phyloP scores from a whole-genome alignment of 768 basidiomycete genomes.

The Pleurotus sapidus region DNA sequence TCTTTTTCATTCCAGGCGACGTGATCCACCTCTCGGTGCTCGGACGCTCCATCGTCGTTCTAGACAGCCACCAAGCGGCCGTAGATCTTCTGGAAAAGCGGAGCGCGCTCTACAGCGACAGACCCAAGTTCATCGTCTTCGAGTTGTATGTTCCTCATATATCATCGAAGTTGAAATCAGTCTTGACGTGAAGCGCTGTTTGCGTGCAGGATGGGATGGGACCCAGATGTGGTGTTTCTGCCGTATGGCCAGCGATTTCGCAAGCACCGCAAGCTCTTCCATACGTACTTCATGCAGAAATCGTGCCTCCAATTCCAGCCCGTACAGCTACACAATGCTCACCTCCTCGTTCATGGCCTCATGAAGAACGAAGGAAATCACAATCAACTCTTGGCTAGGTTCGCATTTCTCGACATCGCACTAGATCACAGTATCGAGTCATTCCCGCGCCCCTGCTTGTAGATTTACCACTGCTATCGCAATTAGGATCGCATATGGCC shows the following conservation, averaged over 20 bases:
- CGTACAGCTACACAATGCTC: slow-evolving; percentile 26
- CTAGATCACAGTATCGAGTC: not conserved
- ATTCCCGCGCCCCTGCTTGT: not conserved
- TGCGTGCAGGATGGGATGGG: slow-evolving; percentile 14
- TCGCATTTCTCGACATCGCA: not conserved
- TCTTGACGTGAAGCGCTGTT: no score
- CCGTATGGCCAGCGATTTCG: slow-evolving; percentile 19
- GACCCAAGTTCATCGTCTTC: slow-evolving; percentile 16
- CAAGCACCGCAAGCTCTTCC: slow-evolving; percentile 17
- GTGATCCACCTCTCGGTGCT: slow-evolving; percentile 19
- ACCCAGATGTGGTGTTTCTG: slow-evolving; percentile 14
- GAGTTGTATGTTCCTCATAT: slow-evolving; percentile 9
- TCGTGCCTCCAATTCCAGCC: slow-evolving; percentile 20
- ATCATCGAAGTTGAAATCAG: no score
- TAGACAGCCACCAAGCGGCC: slow-evolving; percentile 22
- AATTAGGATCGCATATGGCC: slow-evolving; percentile 19
- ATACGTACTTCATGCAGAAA: slow-evolving; percentile 16
- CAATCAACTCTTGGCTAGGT: not conserved
- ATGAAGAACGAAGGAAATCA: slow-evolving; percentile 19
- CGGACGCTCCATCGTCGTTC: slow-evolving; percentile 21
- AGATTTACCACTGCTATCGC: slow-evolving; percentile 22
- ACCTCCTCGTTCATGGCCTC: slow-evolving; percentile 25
- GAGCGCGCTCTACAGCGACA: slow-evolving; percentile 23
- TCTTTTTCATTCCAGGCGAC: slow-evolving; percentile 15
- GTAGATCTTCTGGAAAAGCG: slow-evolving; percentile 25